Evolutionary conservation across 345 rosid species (phyloP), one percentile per base, ranked within the genome.

Genomic region (Mangifera indica): DNA sequence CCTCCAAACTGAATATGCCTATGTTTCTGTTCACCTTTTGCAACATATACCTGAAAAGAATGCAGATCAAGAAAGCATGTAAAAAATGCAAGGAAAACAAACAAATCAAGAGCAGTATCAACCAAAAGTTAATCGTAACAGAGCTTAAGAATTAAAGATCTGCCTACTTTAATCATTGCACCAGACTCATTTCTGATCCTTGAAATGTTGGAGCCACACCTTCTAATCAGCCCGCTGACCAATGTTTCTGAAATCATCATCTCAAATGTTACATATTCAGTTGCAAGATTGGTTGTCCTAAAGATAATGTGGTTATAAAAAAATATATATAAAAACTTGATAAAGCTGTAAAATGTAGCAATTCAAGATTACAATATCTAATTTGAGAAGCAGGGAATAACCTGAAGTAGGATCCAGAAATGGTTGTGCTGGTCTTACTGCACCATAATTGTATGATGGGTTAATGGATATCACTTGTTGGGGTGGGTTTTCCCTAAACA

Each of bases 201-300:
- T 14, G 93, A 84, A 70, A 87, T 89, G 73, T 89, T 89, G 72
- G 91, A 78, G 52, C 93, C 93, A 11, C 80, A 63, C 67, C 88
- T 76, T 14, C 91, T 88, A 4, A 89, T 89, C 83, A 87, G 73
- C 67, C 91, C 91, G 58, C 91, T 89, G 66, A 89, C 85, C 79
- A 82, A 21, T 1, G 86, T 72, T 70, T 87, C 91, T 42, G 87
- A 76, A 66, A 87, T 81, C 89, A 85, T 74, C 93, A 85, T 85
- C 83, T 85, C 89, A 37, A 85, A 54, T 3, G 88, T 87, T 56
- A 87, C 85, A 71, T 81, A 85, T 42, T 81, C 91, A 89, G 89
- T 91, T 87, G 91, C 86, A 85, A 83, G 85, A 87, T 80, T 80
- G 87, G 76, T 84, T 83, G 82, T 79, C 87, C 86, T 84, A 81